Percentiles rank a stretch among this genome's conserved stretches.
Evolutionary conservation across 192 early-diverging fungal species (phyloP).

Genomic region (Entophlyctis helioformis): DNA sequence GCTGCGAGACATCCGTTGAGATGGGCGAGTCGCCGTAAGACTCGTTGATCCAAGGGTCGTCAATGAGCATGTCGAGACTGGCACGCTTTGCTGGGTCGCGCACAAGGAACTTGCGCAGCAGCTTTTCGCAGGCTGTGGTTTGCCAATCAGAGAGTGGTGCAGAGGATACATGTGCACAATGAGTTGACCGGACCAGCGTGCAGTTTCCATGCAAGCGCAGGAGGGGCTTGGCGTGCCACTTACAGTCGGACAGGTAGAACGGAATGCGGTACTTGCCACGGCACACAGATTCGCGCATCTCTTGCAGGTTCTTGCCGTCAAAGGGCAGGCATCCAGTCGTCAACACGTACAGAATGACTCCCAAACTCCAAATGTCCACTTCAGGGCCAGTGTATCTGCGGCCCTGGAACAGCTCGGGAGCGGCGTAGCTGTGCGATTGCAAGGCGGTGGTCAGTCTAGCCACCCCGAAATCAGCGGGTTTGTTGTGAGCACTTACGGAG

Average conservation of each 20-base stretch:
- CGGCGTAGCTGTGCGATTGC: slow-evolving; percentile 28
- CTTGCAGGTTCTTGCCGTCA: slow-evolving; percentile 90
- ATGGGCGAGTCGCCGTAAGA: slow-evolving; percentile 36
- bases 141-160: too few species aligned
- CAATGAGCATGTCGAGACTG: slow-evolving; percentile 44
- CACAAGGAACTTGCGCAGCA: slow-evolving; percentile 44
- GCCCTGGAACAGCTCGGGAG: slow-evolving; percentile 73
- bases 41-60: slow-evolving; percentile 55
- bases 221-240: background rate
- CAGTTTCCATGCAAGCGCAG: too few species aligned
- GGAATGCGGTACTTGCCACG: slow-evolving; percentile 53
- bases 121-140: slow-evolving; percentile 39
- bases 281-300: slow-evolving; percentile 47
- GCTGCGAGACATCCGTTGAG: slow-evolving; percentile 26
- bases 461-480: background rate
- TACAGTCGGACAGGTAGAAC: slow-evolving; percentile 44
- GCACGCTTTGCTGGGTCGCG: slow-evolving; percentile 43
- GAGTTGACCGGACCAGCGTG: too few species aligned
- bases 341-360: slow-evolving; percentile 93
- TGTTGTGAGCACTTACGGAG: slow-evolving; percentile 24
- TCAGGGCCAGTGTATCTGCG: slow-evolving; percentile 83
- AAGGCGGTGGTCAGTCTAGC: background rate
- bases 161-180: too few species aligned
- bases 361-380: slow-evolving; percentile 97
- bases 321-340: slow-evolving; percentile 91